Percentiles rank a stretch among this genome's conserved stretches.
Conservation (phyloP, 2,329 filamentous ascomycete genomes). For the Phyllosticta paracitricarpa region DNA sequence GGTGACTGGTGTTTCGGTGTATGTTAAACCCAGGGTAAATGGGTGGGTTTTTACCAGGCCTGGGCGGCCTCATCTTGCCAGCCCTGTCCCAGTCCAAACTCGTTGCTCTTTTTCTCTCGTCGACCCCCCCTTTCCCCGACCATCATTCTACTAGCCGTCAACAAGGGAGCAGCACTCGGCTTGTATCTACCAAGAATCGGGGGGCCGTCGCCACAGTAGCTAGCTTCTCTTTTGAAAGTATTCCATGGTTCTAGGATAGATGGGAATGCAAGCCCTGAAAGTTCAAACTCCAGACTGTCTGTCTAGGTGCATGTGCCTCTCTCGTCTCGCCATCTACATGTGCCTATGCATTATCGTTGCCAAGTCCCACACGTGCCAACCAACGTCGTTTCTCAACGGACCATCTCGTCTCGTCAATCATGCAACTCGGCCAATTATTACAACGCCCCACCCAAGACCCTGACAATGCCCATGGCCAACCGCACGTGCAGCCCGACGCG, state of each 20-base stretch:
- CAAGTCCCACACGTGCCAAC: no score
- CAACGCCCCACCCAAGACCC: constrained; percentile 75
- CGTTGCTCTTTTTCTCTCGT: neutral
- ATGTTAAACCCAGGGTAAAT: neutral
- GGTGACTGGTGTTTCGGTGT: neutral
- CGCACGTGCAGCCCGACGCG: constrained; percentile 77
- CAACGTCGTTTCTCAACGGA: no score
- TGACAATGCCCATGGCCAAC: constrained; percentile 89
- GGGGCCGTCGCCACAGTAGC: neutral
- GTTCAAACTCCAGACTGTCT: neutral
- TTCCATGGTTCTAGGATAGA: no score
- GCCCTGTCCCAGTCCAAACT: neutral
- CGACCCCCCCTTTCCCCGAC: neutral
- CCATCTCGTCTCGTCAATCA: neutral
- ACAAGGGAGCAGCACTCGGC: neutral
- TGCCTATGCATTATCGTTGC: no score
- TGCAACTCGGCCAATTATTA: constrained; percentile 26
- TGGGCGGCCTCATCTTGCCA: neutral
- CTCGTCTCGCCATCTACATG: no score
- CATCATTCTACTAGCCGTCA: neutral
- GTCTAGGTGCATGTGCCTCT: neutral
- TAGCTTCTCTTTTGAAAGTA: neutral
- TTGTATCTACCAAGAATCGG: neutral
- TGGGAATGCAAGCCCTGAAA: no score
- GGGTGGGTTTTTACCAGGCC: neutral